Conservation (phyloP, 2,329 filamentous ascomycete species). For the Trichoderma afroharzianum region DNA sequence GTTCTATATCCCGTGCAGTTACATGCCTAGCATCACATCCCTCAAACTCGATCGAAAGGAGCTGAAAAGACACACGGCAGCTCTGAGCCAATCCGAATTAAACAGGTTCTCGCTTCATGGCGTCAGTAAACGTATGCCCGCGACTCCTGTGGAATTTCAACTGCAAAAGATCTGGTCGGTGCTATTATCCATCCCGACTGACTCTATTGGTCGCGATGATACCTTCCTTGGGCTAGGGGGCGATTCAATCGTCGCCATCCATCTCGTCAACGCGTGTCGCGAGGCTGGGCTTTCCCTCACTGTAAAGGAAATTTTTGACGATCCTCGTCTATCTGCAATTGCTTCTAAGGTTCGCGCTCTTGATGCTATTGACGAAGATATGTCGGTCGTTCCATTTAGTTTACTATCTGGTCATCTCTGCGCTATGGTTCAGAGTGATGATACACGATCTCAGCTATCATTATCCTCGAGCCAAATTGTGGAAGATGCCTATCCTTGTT, state of each 20-base stretch:
- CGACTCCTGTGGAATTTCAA: not conserved
- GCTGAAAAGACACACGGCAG: not conserved
- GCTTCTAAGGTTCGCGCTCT: not conserved
- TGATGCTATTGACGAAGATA: not conserved
- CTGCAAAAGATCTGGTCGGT: slow-evolving; percentile 20
- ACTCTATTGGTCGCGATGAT: slow-evolving; percentile 18
- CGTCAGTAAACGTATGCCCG: not conserved
- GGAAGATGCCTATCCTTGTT: slow-evolving; percentile 20
- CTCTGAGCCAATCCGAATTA: not conserved
- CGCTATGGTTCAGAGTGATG: not conserved
- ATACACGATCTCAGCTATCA: not conserved
- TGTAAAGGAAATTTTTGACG: slow-evolving; percentile 13
- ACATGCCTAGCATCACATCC: slow-evolving; percentile 21
- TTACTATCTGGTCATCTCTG: not conserved
- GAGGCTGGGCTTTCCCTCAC: slow-evolving; percentile 14
- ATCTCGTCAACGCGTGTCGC: slow-evolving; percentile 8
- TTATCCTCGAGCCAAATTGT: not conserved
- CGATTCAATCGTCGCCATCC: slow-evolving; percentile 32
- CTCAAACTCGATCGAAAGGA: slow-evolving; percentile 20
- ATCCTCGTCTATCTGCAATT: slow-evolving; percentile 10
- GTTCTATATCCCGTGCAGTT: slow-evolving; percentile 20
- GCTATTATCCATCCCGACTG: slow-evolving; percentile 1
- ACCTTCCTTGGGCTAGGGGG: slow-evolving; percentile 27
- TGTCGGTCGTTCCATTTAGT: not conserved
- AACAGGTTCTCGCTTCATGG: not conserved